Base-by-base conservation (phyloP, 139 green algal species). In the Chlamydomonas sp. region DNA sequence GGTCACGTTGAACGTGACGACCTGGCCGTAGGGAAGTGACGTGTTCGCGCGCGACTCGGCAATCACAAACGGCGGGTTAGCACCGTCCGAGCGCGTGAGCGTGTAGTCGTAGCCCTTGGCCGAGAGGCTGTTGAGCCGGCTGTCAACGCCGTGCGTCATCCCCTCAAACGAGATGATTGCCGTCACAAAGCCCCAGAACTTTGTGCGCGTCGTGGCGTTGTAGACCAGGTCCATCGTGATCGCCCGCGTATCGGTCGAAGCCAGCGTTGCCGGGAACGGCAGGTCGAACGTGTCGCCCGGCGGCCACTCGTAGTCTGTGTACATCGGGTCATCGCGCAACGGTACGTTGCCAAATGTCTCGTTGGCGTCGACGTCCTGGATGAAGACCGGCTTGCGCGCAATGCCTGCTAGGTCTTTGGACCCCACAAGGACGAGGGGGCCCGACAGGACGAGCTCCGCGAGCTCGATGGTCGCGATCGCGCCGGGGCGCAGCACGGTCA, bases 171-270 rank as follows among this genome's bases (percentile, higher is more conserved):
- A 16, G 43, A 54, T 16, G 43, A 54, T 54, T 13, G 43, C 43
- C 43, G 43, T 54, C 13, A 54, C 43, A 16, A 54, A 54, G 43
- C 43, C 43, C 43, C 43, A 54, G 43, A 54, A 54, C 43, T 54
- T 54, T 54, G 43, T 54, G 43, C 43, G 43, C 13, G 43, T 54
- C 13, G 16, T 16, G 13, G 13, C 43, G 43, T 54, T 16, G 16
- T 54, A 54, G 13, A 54, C 43, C 43, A 26, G 43, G 43, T 54
- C 43, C 43, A 54, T 26, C 13, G 43, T 54, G 13, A 54, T 54
- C 13, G 13, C 43, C 43, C 13, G 13, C 43, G 43, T 13, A 16
- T 26, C 43, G 16, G 13, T 16, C 13, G 43, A 26, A 13, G 43
- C 13, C 13, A 26, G 16, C 13, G 43, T 16, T 54, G 43, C 43